Percentiles rank a stretch among this genome's conserved stretches.
Conservation (phyloP, 495 filamentous ascomycete genomes). For the Trichoderma gamsii region DNA sequence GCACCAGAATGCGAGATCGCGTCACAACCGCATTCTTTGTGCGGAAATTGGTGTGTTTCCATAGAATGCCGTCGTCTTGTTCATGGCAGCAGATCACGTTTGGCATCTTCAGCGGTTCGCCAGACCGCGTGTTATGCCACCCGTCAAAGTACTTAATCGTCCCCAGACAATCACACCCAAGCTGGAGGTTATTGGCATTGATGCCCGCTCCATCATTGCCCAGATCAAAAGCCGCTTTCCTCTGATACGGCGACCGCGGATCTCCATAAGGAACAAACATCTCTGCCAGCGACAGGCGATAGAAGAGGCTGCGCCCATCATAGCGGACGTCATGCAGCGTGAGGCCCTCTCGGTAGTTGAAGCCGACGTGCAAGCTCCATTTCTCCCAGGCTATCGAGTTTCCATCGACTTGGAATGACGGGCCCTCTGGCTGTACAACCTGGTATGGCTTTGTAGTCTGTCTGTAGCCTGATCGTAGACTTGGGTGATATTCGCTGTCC, state of each 20-base stretch:
- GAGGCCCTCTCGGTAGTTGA: slow-evolving; percentile 91
- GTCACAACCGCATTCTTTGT: slow-evolving; percentile 84
- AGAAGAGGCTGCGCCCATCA: slow-evolving; percentile 85
- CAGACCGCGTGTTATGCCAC: slow-evolving; percentile 73
- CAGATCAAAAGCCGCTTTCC: slow-evolving; percentile 91
- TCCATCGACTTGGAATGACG: slow-evolving; percentile 77
- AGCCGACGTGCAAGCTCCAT: slow-evolving; percentile 89
- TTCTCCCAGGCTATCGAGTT: slow-evolving; percentile 84
- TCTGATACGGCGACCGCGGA: slow-evolving; percentile 85
- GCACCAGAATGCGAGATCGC: slow-evolving; percentile 76
- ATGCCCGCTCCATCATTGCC: slow-evolving; percentile 94
- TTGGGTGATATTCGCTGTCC: slow-evolving; percentile 77
- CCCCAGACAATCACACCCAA: slow-evolving; percentile 94
- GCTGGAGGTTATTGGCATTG: slow-evolving; percentile 85
- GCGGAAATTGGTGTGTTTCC: slow-evolving; percentile 95
- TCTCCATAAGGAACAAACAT: slow-evolving; percentile 98
- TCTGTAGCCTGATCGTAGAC: slow-evolving; percentile 30
- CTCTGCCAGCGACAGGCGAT: slow-evolving; percentile 86
- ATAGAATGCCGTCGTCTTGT: slow-evolving; percentile 87
- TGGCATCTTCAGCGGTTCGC: slow-evolving; percentile 72
- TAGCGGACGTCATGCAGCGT: slow-evolving; percentile 90
- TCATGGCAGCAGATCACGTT: slow-evolving; percentile 98
- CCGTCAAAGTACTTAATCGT: slow-evolving; percentile 86
- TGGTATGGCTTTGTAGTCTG: slow-evolving; percentile 85
- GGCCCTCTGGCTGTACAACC: slow-evolving; percentile 91